A percentile compares a stretch with the other conserved stretches of the same genome.
Evolutionary conservation across 768 basidiomycete species (phyloP).

Genomic region (Panaeolus cyanescens): DNA sequence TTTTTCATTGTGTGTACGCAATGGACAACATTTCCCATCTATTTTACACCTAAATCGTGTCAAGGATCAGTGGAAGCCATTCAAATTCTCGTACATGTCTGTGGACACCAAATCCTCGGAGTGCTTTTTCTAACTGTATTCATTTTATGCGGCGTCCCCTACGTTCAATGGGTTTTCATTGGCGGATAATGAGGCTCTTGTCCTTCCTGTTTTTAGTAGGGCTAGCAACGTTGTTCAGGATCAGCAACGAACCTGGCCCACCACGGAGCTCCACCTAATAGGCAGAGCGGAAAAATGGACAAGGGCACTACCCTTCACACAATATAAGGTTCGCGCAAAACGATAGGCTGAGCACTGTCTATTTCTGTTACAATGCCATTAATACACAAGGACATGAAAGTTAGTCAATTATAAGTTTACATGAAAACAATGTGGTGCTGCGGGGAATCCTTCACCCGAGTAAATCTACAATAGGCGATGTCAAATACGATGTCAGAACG

Average conservation of each 20-base stretch:
- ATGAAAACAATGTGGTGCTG: neutral
- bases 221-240: neutral
- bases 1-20: neutral
- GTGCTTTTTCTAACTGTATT: neutral
- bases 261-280: constrained; percentile 2
- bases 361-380: neutral
- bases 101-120: neutral
- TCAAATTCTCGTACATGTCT: neutral
- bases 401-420: constrained; percentile 1
- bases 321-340: neutral
- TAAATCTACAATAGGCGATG: neutral
- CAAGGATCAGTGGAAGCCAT: neutral
- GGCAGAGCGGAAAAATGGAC: neutral
- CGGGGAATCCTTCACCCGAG: neutral
- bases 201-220: neutral
- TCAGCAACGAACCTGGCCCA: neutral
- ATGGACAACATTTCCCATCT: neutral
- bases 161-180: neutral
- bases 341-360: neutral
- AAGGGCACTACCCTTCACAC: neutral
- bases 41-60: neutral
- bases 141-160: neutral
- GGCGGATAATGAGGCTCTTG: neutral
- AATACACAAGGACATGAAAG: neutral
- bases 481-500: neutral